Base-by-base conservation (phyloP, 177 flowering plant species). In the Vitis hybrid region DNA sequence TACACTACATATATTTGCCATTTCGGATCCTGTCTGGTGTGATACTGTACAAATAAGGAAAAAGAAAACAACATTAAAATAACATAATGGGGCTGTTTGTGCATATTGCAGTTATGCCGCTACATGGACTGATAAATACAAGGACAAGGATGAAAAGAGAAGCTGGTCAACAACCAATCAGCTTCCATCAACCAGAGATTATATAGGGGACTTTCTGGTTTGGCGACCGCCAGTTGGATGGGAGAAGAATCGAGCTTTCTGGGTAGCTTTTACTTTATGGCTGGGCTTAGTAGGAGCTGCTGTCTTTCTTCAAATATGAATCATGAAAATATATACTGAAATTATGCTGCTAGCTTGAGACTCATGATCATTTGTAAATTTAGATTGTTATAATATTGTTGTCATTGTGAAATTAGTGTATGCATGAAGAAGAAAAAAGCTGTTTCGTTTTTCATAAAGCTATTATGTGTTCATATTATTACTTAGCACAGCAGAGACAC, bases 61-160 rank as follows among this genome's bases (percentile, higher is more conserved):
- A 35, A 35, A 35, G 40, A 35, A 6, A 35, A 4, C 24, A 24
- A 24, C 24, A 24, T 24, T 0, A 19, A 27, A 60, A 12, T 2
- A 32, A 61, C 50, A 13, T 61, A 2, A 61, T 32, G 60, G 2
- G 30, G 14, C 2, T 71, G 0, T 49, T 56, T 32, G 35, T 56
- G 62, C 55, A 4, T 61, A 17, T 65, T 80, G 68, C 88, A 92
- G 99, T 73, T 94, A 94, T 78, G 99, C 97, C 17, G 92, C 69
- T 21, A 79, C 93, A 35, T 94, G 99, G 99, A 91, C 64, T 51
- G 97, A 90, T 70, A 94, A 94, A 78, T 60, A 88, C 84, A 92
- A 91, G 81, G 87, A 92, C 68, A 75, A 56, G 60, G 78, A 73
- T 72, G 70, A 79, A 64, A 78, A 72, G 32, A 62, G 67, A 72